Evolutionary conservation across 2,329 filamentous ascomycete species (phyloP).

Genomic region (Myriosclerotinia duriaeana): DNA sequence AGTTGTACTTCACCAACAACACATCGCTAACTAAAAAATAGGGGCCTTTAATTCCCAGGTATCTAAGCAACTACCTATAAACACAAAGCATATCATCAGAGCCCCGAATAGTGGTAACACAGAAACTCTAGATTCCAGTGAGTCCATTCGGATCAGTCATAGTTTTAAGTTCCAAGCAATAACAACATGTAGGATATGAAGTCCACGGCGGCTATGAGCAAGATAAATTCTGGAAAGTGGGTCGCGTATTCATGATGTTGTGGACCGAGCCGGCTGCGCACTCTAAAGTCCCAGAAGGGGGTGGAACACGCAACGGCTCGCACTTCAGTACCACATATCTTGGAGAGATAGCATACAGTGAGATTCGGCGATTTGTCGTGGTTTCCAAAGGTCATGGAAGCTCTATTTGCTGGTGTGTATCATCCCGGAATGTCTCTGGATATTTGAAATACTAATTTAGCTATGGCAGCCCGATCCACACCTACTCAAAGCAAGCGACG

Average conservation of each 20-base stretch:
- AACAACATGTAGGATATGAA: not conserved
- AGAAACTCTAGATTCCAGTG: conserved; percentile 5
- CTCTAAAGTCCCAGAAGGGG: not conserved
- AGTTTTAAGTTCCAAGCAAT: not conserved
- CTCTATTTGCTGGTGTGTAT: conserved; percentile 31
- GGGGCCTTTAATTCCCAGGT: not conserved
- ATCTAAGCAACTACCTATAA: rapidly evolving
- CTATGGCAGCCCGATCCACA: conserved; percentile 31
- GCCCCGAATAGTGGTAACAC: not conserved
- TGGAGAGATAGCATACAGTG: conserved; percentile 27
- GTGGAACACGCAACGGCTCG: conserved; percentile 23
- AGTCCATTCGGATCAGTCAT: not conserved
- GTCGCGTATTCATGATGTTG: conserved; percentile 35
- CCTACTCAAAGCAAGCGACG: conserved; percentile 32
- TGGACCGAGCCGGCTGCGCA: conserved; percentile 35
- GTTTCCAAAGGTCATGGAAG: conserved; percentile 29
- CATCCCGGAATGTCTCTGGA: not conserved
- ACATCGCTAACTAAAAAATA: not conserved
- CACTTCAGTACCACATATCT: conserved; percentile 26
- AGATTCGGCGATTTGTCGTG: conserved; percentile 36
- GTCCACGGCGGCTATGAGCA: not conserved
- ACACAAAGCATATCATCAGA: not conserved
- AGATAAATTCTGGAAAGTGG: conserved; percentile 29
- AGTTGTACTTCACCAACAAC: not conserved
- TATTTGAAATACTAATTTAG: not conserved